A percentile compares a stretch with the other conserved stretches of the same genome.
These are phyloP conservation scores for Botrytis aclada DNA, from an alignment of 2,329 filamentous ascomycete species.

Conservation along the genomic window DNA sequence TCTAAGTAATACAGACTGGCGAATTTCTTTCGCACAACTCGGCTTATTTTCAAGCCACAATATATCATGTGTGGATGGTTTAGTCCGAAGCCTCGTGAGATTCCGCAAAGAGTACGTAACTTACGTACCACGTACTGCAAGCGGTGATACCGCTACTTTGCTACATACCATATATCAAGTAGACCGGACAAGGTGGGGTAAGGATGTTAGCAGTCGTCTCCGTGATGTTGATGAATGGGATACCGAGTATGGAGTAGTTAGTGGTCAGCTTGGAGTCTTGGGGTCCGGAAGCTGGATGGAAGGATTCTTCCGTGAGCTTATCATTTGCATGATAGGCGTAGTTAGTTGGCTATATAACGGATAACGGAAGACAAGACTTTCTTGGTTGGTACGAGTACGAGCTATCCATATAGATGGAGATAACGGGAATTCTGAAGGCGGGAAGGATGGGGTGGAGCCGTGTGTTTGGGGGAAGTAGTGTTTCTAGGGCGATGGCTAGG, in stretches of 20 bases:
- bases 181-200: neutral
- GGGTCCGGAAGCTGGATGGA: neutral
- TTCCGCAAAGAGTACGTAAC: neutral
- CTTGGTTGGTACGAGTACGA: neutral
- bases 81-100: neutral
- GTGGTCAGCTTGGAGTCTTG: neutral
- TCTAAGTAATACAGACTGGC: neutral
- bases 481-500: neutral
- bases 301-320: neutral
- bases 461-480: neutral
- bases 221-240: neutral
- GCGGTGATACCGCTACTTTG: neutral
- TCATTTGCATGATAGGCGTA: neutral
- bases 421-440: neutral
- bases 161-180: neutral
- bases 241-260: neutral
- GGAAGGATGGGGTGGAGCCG: neutral
- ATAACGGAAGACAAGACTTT: neutral
- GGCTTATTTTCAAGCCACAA: neutral
- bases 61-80: neutral
- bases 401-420: neutral
- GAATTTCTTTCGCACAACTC: neutral
- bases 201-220: neutral
- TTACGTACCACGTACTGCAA: neutral
- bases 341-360: neutral